Conservation (phyloP, 306 rosid genomes). For the Begonia fuchsioides region DNA sequence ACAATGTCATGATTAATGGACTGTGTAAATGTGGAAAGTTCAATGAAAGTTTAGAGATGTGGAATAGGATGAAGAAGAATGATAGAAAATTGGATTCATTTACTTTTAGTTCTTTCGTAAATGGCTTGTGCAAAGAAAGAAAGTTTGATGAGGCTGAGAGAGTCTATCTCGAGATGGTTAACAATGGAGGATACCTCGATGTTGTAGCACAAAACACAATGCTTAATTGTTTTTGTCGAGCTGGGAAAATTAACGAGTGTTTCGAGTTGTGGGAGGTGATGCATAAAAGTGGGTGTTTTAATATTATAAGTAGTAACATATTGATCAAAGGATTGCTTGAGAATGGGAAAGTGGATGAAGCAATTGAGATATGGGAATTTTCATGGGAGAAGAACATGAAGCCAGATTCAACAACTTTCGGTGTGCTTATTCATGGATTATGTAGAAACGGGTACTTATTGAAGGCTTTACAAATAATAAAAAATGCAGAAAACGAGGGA, state of each 20-base stretch:
- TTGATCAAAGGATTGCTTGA: slow-evolving; percentile 60
- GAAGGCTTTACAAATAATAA: slow-evolving; percentile 50
- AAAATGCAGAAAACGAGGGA: slow-evolving; percentile 33
- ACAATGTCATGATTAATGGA: slow-evolving; percentile 81
- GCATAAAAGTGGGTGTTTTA: slow-evolving; percentile 35
- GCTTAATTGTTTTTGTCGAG: slow-evolving; percentile 48
- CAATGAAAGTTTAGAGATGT: slow-evolving; percentile 51
- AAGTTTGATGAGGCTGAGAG: slow-evolving; percentile 45
- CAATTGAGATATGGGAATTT: slow-evolving; percentile 37
- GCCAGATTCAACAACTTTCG: slow-evolving; percentile 47
- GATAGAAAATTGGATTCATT: slow-evolving; percentile 31
- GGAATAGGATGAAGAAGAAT: slow-evolving; percentile 74
- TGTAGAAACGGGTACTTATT: slow-evolving; percentile 56
- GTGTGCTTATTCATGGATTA: slow-evolving; percentile 59
- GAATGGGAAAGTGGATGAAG: slow-evolving; percentile 28
- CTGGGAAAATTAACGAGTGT: slow-evolving; percentile 31
- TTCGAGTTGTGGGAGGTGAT: slow-evolving; percentile 47
- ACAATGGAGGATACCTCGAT: slow-evolving; percentile 44
- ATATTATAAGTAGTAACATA: slow-evolving; percentile 55
- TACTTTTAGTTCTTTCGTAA: slow-evolving; percentile 60
- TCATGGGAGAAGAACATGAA: slow-evolving; percentile 22
- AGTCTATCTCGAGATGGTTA: slow-evolving; percentile 52
- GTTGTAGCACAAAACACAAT: slow-evolving; percentile 47
- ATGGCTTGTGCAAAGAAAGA: slow-evolving; percentile 55
- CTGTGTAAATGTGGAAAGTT: slow-evolving; percentile 65